Evolutionary conservation across 345 rosid species (phyloP).

Genomic region (Corchorus olitorius): DNA sequence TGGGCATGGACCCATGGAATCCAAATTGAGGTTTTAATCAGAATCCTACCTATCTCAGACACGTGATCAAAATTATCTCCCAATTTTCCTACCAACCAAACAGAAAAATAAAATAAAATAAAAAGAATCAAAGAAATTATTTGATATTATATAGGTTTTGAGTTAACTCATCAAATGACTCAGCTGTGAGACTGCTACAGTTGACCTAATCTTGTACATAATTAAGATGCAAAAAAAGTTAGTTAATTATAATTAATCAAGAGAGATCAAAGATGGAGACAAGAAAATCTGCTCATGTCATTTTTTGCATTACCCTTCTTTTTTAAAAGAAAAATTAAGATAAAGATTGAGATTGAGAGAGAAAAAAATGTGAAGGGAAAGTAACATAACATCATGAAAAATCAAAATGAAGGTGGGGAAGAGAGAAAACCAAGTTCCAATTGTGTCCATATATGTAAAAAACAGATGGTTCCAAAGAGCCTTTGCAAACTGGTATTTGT

Average conservation of each 20-base stretch:
- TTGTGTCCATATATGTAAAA: background rate
- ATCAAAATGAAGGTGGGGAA: background rate
- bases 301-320: background rate
- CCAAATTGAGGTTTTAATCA: background rate
- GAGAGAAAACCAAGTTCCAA: background rate
- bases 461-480: background rate
- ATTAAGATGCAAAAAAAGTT: background rate
- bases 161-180: background rate
- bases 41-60: background rate
- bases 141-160: background rate
- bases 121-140: background rate
- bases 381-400: background rate
- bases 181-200: conserved; percentile 1
- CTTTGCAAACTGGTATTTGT: conserved; percentile 2
- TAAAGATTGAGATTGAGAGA: background rate
- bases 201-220: conserved; percentile 6
- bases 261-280: background rate
- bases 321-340: background rate
- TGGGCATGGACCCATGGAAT: conserved; percentile 14
- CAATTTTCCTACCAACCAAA: background rate
- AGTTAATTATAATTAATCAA: background rate
- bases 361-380: background rate
- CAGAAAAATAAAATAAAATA: background rate
- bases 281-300: background rate
- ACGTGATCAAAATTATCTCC: background rate